Evolutionary conservation across 2,329 filamentous ascomycete species (phyloP).

Genomic region (Claviceps cyperi): DNA sequence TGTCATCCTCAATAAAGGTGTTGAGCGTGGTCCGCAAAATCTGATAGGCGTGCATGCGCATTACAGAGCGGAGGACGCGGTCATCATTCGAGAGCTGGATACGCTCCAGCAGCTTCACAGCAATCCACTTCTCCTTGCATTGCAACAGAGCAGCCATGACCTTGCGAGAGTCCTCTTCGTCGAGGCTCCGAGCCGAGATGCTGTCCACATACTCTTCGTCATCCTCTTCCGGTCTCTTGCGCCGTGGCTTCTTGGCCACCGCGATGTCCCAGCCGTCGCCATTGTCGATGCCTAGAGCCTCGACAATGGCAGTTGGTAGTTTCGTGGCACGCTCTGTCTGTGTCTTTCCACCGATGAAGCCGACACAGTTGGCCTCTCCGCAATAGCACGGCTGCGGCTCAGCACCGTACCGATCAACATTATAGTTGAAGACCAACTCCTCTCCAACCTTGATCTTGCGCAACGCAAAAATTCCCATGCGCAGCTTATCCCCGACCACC

Average conservation of each 20-base stretch:
- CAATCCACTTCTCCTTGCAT: constrained; percentile 99
- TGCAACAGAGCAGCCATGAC: constrained; percentile 96
- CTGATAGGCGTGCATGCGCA: constrained; percentile 94
- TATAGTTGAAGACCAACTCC: constrained; percentile 98
- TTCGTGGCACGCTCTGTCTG: constrained; percentile 94
- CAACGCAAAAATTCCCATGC: constrained; percentile 96
- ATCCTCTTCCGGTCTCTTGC: constrained; percentile 82
- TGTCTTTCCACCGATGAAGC: constrained; percentile 93
- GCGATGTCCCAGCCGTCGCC: constrained; percentile 83
- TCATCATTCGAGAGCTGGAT: constrained; percentile 82
- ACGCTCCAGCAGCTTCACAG: constrained; percentile 80
- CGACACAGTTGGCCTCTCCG: constrained; percentile 83
- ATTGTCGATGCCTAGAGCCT: constrained; percentile 90
- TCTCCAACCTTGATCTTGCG: constrained; percentile 76
- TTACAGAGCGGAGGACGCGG: constrained; percentile 71
- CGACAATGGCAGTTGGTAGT: constrained; percentile 74
- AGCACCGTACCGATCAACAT: constrained; percentile 93
- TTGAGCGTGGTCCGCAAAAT: constrained; percentile 79
- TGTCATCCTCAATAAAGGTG: constrained; percentile 77
- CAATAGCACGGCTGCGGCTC: constrained; percentile 97
- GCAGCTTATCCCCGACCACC: constrained; percentile 92
- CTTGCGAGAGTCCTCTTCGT: constrained; percentile 75
- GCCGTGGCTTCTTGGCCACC: constrained; percentile 77
- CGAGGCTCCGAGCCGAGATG: constrained; percentile 62
- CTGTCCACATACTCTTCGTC: constrained; percentile 95